Conservation (phyloP, 441 rosid species). For the Gossypium aridum region DNA sequence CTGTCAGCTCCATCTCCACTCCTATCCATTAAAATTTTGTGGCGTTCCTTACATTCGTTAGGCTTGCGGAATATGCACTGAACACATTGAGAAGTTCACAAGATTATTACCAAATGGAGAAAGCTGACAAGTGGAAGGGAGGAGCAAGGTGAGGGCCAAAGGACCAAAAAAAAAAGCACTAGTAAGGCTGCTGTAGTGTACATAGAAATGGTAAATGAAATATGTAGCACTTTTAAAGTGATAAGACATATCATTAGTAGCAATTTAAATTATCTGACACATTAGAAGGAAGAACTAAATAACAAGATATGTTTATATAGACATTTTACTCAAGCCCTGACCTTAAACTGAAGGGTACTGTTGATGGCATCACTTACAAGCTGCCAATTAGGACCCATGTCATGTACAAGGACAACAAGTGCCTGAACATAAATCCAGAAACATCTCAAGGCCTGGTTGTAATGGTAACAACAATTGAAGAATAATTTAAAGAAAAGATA, state of each 20-base stretch:
- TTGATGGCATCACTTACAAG: conserved; percentile 98
- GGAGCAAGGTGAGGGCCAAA: neutral
- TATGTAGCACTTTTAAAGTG: conserved; percentile 1
- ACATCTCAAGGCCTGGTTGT: conserved; percentile 13
- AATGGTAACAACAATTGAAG: conserved; percentile 11
- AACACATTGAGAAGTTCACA: conserved; percentile 7
- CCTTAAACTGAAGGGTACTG: conserved; percentile 88
- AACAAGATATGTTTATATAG: conserved; percentile 3
- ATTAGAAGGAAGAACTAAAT: neutral
- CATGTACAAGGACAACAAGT: conserved; percentile 98
- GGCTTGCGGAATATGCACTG: conserved; percentile 95
- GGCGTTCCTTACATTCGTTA: conserved; percentile 97
- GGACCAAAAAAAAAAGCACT: neutral
- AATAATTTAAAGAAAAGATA: conserved; percentile 4
- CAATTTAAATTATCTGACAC: conserved; percentile 4
- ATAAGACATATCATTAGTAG: neutral
- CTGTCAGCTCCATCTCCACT: conserved; percentile 97
- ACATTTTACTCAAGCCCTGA: conserved; percentile 21
- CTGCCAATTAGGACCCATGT: conserved; percentile 99
- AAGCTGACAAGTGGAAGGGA: neutral
- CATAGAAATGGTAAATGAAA: conserved; percentile 1
- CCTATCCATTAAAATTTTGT: conserved; percentile 86
- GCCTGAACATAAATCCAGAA: conserved; percentile 48
- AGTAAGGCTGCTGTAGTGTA: neutral
- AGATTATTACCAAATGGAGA: conserved; percentile 15